phyloP scores from a whole-genome alignment of 1,284 basidiomycete species.

The Apiotrichum domesticum region DNA sequence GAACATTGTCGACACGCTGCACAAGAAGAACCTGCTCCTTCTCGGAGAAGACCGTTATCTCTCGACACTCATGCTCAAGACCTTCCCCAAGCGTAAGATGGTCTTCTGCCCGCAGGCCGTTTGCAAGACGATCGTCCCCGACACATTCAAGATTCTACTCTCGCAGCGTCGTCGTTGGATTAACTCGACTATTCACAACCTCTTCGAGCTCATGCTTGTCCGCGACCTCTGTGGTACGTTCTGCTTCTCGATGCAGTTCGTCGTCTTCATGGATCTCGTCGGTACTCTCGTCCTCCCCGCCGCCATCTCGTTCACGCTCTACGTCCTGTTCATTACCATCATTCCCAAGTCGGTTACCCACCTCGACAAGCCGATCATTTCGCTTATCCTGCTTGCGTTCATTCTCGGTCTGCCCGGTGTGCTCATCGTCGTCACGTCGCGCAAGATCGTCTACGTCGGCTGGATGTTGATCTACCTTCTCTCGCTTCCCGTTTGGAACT shows the following conservation, averaged over 20 bases:
- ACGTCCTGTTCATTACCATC: conserved; percentile 78
- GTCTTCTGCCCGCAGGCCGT: conserved; percentile 97
- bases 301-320: conserved; percentile 92
- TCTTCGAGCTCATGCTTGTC: conserved; percentile 88
- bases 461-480: conserved; percentile 96
- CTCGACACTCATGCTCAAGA: conserved; percentile 91
- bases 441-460: conserved; percentile 87
- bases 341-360: conserved; percentile 64
- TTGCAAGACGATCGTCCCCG: conserved; percentile 95
- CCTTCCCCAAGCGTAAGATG: conserved; percentile 98
- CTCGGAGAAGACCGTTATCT: conserved; percentile 99
- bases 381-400: conserved; percentile 86
- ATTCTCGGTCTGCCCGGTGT: conserved; percentile 94
- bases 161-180: conserved; percentile 99
- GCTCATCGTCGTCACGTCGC: conserved; percentile 87
- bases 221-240: conserved; percentile 91
- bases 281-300: conserved; percentile 96
- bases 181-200: conserved; percentile 97
- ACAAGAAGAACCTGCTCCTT: conserved; percentile 97
- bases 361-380: conserved; percentile 65
- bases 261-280: conserved; percentile 94
- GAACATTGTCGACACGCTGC: conserved; percentile 92
- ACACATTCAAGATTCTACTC: conserved; percentile 86
- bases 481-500: conserved; percentile 94
- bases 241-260: conserved; percentile 97